Evolutionary conservation across 2,329 filamentous ascomycete genomes (phyloP).

Genomic region (Rhinocladiella similis): DNA sequence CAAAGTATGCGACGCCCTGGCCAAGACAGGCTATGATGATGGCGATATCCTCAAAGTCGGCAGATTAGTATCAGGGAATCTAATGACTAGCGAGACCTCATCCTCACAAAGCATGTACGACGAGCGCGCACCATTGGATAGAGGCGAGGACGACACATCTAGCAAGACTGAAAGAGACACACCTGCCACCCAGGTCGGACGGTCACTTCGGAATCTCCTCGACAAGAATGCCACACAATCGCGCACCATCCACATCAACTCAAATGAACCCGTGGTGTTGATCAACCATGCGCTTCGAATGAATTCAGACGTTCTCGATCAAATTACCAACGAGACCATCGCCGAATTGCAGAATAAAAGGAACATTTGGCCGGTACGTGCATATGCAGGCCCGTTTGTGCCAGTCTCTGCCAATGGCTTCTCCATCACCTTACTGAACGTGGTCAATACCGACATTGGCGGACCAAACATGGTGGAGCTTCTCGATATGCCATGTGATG

Average conservation of each 20-base stretch:
- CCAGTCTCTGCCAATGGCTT: constrained; percentile 4
- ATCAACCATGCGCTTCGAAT: constrained; percentile 12
- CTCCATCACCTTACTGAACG: constrained; percentile 27
- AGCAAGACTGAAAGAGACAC: background rate
- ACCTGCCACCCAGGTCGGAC: constrained; percentile 1
- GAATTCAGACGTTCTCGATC: background rate
- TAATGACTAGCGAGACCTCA: constrained; percentile 12
- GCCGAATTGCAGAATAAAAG: constrained; percentile 18
- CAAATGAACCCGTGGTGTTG: constrained; percentile 29
- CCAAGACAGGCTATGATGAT: constrained; percentile 14
- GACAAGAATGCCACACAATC: constrained; percentile 7
- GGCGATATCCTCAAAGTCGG: constrained; percentile 13
- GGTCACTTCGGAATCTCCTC: constrained; percentile 17
- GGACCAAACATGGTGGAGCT: constrained; percentile 30
- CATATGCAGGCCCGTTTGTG: constrained; percentile 17
- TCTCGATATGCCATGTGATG: constrained; percentile 23
- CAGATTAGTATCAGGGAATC: constrained; percentile 12
- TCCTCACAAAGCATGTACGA: background rate
- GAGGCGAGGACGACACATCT: background rate
- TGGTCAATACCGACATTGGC: constrained; percentile 30
- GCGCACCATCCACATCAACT: constrained; percentile 22
- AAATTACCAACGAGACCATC: constrained; percentile 9
- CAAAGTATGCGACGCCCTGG: constrained; percentile 21
- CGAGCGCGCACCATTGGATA: background rate
- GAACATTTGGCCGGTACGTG: constrained; percentile 26